Conservation (phyloP, 257 asterid species). For the Jasminum sambac region DNA sequence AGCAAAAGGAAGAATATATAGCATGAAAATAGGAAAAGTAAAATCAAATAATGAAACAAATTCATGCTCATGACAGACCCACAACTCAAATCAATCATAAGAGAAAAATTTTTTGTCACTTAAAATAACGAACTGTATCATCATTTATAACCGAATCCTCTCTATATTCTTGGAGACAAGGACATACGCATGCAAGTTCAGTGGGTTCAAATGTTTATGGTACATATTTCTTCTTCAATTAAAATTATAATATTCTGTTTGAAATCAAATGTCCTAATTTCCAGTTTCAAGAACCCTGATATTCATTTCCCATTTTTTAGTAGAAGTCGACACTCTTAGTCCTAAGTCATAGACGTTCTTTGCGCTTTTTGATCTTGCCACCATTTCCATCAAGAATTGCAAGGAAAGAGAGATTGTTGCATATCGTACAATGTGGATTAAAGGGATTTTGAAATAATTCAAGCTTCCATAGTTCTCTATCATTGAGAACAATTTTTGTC, state of each 20-base stretch:
- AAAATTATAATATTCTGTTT: constrained; percentile 14
- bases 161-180: constrained; percentile 16
- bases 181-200: constrained; percentile 13
- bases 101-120: too few species aligned
- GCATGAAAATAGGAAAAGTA: constrained; percentile 8
- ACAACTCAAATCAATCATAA: constrained; percentile 21
- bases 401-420: constrained; percentile 18
- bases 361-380: not conserved
- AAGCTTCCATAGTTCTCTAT: constrained; percentile 1
- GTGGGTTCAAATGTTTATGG: constrained; percentile 9
- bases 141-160: constrained; percentile 10
- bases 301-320: constrained; percentile 15
- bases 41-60: constrained; percentile 3
- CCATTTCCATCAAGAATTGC: constrained; percentile 2
- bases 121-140: not conserved
- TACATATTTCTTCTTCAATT: not conserved
- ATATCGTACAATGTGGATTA: constrained; percentile 8
- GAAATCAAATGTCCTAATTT: constrained; percentile 18
- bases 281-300: constrained; percentile 5
- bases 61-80: constrained; percentile 11
- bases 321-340: constrained; percentile 14
- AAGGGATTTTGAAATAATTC: not conserved
- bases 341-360: constrained; percentile 1
- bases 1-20: constrained; percentile 25
- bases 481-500: constrained; percentile 7